Conservation (phyloP, 495 filamentous ascomycete genomes). For the Penicillium fimorum region DNA sequence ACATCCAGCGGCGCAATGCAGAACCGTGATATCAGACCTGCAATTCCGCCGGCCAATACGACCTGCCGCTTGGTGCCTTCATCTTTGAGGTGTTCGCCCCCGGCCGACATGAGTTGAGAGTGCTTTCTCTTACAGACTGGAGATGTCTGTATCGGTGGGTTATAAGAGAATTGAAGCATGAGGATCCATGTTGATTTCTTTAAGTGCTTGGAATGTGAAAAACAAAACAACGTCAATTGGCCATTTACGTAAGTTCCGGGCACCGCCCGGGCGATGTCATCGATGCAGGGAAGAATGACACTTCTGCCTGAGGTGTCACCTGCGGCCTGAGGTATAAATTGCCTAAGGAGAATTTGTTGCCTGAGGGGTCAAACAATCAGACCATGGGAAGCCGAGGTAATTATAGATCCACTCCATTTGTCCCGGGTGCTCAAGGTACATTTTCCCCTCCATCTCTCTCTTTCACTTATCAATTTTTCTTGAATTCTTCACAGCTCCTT, state of each 20-base stretch:
- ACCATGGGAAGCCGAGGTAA: slow-evolving; percentile 3
- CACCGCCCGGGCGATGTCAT: neutral
- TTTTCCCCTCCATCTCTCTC: neutral
- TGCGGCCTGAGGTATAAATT: neutral
- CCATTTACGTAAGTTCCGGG: slow-evolving; percentile 3
- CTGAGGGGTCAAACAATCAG: neutral
- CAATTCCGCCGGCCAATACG: slow-evolving; percentile 77
- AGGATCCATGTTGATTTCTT: neutral
- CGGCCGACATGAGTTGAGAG: slow-evolving; percentile 67
- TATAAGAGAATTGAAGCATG: neutral
- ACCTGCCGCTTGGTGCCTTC: slow-evolving; percentile 86
- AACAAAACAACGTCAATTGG: neutral
- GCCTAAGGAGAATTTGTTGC: neutral
- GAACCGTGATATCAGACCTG: slow-evolving; percentile 91
- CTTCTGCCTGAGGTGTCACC: neutral
- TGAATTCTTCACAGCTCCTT: too few species aligned
- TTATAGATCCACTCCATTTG: neutral
- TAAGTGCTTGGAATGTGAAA: neutral
- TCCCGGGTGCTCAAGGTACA: neutral
- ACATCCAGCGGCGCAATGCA: slow-evolving; percentile 91
- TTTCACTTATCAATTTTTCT: neutral
- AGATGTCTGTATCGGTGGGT: neutral
- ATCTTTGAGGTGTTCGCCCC: slow-evolving; percentile 79
- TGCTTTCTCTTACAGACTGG: neutral
- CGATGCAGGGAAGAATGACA: neutral